Conservation (phyloP, 495 filamentous ascomycete species). For the Penicillium maclennaniae region DNA sequence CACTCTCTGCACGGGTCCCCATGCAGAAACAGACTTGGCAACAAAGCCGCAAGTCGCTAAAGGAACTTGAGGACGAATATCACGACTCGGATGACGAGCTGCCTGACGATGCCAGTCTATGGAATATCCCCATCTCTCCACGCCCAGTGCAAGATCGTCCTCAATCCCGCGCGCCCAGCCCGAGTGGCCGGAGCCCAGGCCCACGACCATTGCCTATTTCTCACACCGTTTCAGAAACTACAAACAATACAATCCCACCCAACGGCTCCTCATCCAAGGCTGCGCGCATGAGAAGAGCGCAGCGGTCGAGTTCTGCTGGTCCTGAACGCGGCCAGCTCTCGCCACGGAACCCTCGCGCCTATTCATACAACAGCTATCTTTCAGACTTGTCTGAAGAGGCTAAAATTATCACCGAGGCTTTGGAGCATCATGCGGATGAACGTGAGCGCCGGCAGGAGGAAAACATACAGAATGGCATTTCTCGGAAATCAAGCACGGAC, state of each 20-base stretch:
- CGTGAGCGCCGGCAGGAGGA: slow-evolving; percentile 50
- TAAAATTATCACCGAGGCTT: slow-evolving; percentile 78
- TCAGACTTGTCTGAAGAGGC: slow-evolving; percentile 82
- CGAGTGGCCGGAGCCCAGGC: slow-evolving; percentile 47
- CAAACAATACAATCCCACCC: slow-evolving; percentile 9
- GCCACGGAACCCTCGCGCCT: slow-evolving; percentile 57
- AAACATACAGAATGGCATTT: slow-evolving; percentile 46
- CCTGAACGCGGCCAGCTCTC: slow-evolving; percentile 45
- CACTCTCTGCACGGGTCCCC: slow-evolving; percentile 27
- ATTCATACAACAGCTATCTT: slow-evolving; percentile 81
- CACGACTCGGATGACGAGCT: slow-evolving; percentile 89
- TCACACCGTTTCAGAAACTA: slow-evolving; percentile 33
- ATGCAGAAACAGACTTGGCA: slow-evolving; percentile 61
- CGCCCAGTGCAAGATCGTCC: slow-evolving; percentile 64
- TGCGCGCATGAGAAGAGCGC: slow-evolving; percentile 29
- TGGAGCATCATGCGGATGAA: slow-evolving; percentile 79
- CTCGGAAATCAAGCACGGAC: slow-evolving; percentile 44
- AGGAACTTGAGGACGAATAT: slow-evolving; percentile 82
- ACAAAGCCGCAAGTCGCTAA: slow-evolving; percentile 67
- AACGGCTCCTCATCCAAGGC: slow-evolving; percentile 26
- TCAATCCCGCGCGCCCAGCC: slow-evolving; percentile 49
- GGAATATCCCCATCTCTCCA: slow-evolving; percentile 94
- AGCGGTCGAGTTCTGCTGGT: slow-evolving; percentile 44
- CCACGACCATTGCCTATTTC: slow-evolving; percentile 40
- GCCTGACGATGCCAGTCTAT: slow-evolving; percentile 84